Conservation (phyloP, 495 filamentous ascomycete genomes). For the Talaromyces thailandensis region DNA sequence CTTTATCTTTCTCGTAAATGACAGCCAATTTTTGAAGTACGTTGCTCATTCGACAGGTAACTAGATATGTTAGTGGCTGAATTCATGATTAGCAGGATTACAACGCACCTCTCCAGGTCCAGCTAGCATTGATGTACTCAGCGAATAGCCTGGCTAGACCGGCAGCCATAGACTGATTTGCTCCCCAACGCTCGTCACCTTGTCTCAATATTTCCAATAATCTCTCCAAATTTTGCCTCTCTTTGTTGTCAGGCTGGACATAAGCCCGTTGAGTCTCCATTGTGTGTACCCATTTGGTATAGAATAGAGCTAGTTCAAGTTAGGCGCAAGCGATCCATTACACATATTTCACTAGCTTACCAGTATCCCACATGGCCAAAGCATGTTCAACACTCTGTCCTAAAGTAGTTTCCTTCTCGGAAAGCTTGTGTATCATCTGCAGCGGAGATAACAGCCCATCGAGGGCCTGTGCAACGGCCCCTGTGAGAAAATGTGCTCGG, state of each 20-base stretch:
- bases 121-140: not conserved
- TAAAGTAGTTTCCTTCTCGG: not conserved
- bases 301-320: constrained; percentile 3
- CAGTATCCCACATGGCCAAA: constrained; percentile 4
- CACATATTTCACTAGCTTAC: not conserved
- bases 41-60: constrained; percentile 6
- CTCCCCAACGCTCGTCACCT: not conserved
- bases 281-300: constrained; percentile 7
- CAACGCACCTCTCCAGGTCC: constrained; percentile 5
- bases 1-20: constrained; percentile 2
- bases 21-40: constrained; percentile 5
- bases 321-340: not conserved
- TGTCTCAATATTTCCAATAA: not conserved
- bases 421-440: not conserved
- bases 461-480: constrained; percentile 3
- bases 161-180: not conserved
- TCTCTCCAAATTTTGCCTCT: constrained; percentile 6
- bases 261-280: not conserved
- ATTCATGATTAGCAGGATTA: not conserved
- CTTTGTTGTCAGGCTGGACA: constrained; percentile 1
- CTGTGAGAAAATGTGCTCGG: constrained; percentile 4
- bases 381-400: constrained; percentile 5
- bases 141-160: constrained; percentile 2
- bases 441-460: constrained; percentile 5
- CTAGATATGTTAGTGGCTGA: not conserved